phyloP scores from a whole-genome alignment of 495 filamentous ascomycete genomes.

The Penicillium ucsense region DNA sequence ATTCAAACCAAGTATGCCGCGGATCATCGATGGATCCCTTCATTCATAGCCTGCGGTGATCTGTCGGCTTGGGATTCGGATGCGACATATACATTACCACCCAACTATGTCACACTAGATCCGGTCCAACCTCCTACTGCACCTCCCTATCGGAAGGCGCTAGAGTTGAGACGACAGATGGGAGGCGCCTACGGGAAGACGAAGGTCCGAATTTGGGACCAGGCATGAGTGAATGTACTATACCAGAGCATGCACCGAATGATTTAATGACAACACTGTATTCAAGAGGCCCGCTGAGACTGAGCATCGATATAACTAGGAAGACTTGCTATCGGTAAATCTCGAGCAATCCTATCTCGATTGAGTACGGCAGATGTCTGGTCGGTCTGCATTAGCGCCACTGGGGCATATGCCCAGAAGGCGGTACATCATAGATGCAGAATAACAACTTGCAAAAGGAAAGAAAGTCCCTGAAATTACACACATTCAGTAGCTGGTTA shows the following conservation, averaged over 20 bases:
- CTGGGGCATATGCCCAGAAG: too few species aligned
- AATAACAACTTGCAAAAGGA: too few species aligned
- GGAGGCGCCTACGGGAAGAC: slow-evolving; percentile 82
- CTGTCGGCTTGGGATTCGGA: slow-evolving; percentile 91
- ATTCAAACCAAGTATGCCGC: slow-evolving; percentile 22
- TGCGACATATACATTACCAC: slow-evolving; percentile 79
- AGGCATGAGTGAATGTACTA: slow-evolving; percentile 1
- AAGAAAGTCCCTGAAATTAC: too few species aligned
- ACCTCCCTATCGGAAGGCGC: slow-evolving; percentile 82
- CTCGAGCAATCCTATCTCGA: too few species aligned
- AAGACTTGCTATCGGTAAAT: too few species aligned
- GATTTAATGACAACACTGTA: not conserved
- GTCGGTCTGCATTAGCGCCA: too few species aligned
- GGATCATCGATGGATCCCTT: slow-evolving; percentile 69
- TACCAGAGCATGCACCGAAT: not conserved
- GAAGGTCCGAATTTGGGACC: slow-evolving; percentile 28
- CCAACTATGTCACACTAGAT: slow-evolving; percentile 68
- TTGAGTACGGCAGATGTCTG: too few species aligned
- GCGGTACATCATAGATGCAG: too few species aligned
- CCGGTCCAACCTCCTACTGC: slow-evolving; percentile 95
- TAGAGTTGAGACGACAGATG: slow-evolving; percentile 69
- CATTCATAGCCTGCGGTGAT: slow-evolving; percentile 93
- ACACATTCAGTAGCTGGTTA: not conserved
- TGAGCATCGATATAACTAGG: too few species aligned
- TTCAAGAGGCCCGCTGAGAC: not conserved